Base-by-base conservation (phyloP, 768 basidiomycete species). In the Amanita polypyramis region DNA sequence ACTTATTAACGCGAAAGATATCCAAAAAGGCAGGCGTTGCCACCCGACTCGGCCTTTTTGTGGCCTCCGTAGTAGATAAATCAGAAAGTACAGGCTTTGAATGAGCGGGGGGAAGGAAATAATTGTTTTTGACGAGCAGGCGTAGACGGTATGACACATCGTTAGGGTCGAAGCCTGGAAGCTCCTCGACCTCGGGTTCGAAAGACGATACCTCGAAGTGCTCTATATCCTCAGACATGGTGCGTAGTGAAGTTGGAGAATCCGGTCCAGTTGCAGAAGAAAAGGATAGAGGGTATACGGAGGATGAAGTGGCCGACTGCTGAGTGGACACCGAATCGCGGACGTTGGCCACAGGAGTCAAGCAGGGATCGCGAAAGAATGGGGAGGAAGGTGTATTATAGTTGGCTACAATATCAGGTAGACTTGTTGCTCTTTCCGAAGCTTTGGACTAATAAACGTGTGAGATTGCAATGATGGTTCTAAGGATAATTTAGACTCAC, bases 41-140 rank as follows among this genome's bases (percentile, higher is more conserved):
- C 2, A 67, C 54, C 62, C 76, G 60, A 2, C 65, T 54, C 1
- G 69, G 57, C 41, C 69, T 70, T 61, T 78, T 85, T 50, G 70
- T 66, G 25, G 67, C 51, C 29, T 64, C 60, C 9, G 70, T 41
- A 0, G 63, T 62, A 14, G 76, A 73, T 51, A 89, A 76, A 44
- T 84, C 78, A 21, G 81, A 70, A 2, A 80, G 75, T 8, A 76
- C 77, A 1, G 89, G 89, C 58, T 92, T 92, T 35, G 80, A 74
- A 57, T 92, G 89, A 0, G 89, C 88, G 8, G 89, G 90, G 3
- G 89, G 89, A 32, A 92, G 78, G 58, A 87, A 92, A 60, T 92
- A 92, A 58, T 74, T 90, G 64, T 92, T 92, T 61, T 83, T 85
- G 46, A 92, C 82, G 34, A 92, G 76, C 45, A 92, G 74, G 34